These are phyloP conservation scores for Mycena vitilis DNA, from an alignment of 768 basidiomycete genomes.

Conservation along the genomic window DNA sequence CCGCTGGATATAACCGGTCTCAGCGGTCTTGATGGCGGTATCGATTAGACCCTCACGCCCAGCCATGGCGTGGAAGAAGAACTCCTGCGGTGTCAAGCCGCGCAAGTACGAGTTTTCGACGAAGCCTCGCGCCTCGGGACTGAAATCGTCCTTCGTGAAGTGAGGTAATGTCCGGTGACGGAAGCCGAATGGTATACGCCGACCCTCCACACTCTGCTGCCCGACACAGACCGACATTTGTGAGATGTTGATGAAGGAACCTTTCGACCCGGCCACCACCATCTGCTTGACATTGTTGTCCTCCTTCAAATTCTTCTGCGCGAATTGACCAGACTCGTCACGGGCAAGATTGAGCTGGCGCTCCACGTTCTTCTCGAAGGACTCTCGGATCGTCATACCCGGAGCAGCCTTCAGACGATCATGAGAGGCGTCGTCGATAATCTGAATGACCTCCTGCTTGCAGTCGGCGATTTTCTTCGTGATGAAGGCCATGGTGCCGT, in stretches of 20 bases:
- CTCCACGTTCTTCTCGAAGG: conserved; percentile 94
- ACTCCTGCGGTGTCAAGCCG: conserved; percentile 96
- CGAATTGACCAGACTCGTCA: conserved; percentile 94
- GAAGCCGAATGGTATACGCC: conserved; percentile 98
- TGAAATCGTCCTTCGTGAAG: conserved; percentile 98
- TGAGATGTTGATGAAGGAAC: conserved; percentile 99
- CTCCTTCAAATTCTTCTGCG: conserved; percentile 97
- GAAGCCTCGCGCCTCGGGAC: conserved; percentile 96
- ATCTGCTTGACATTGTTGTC: conserved; percentile 99
- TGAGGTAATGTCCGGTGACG: conserved; percentile 96
- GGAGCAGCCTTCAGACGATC: conserved; percentile 91
- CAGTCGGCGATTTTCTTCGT: conserved; percentile 83
- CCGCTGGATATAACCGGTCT: conserved; percentile 99
- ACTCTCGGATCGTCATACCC: conserved; percentile 99
- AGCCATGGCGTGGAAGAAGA: conserved; percentile 99
- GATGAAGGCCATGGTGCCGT: conserved; percentile 88
- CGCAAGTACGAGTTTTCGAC: conserved; percentile 99
- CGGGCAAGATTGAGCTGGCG: conserved; percentile 93
- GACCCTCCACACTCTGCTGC: conserved; percentile 97
- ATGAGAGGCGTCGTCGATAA: conserved; percentile 86
- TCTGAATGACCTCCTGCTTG: conserved; percentile 80
- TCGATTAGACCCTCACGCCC: conserved; percentile 99
- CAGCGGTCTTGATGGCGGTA: conserved; percentile 99
- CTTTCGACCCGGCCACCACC: conserved; percentile 99
- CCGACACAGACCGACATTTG: conserved; percentile 99